phyloP scores from a whole-genome alignment of 768 basidiomycete genomes.

The Russula sp. region DNA sequence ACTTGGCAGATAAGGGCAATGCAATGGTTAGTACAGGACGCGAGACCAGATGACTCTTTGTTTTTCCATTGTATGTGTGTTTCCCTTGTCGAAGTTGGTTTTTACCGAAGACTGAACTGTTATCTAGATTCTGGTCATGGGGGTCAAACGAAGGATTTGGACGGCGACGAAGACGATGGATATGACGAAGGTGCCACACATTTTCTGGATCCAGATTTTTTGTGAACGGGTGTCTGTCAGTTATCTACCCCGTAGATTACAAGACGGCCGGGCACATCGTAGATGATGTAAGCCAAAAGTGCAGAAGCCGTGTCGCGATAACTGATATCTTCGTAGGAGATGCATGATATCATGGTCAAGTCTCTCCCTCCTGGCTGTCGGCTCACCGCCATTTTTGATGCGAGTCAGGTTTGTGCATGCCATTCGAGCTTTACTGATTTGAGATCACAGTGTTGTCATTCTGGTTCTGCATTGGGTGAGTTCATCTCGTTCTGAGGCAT shows the following conservation, averaged over 20 bases:
- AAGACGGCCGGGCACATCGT: slow-evolving; percentile 69
- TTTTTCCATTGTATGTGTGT: slow-evolving; percentile 45
- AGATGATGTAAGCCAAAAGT: slow-evolving; percentile 49
- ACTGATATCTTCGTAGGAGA: slow-evolving; percentile 28
- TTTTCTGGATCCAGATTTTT: background rate
- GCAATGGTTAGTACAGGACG: slow-evolving; percentile 52
- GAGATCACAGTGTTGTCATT: slow-evolving; percentile 39
- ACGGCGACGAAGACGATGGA: slow-evolving; percentile 78
- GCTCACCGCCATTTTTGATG: slow-evolving; percentile 55
- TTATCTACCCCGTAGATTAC: slow-evolving; percentile 88
- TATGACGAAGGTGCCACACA: slow-evolving; percentile 58
- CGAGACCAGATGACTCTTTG: slow-evolving; percentile 48
- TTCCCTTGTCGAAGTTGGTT: background rate
- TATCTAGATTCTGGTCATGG: slow-evolving; percentile 84
- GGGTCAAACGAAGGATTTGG: slow-evolving; percentile 74
- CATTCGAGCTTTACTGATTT: slow-evolving; percentile 15
- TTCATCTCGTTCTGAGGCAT: background rate
- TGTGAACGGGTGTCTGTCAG: slow-evolving; percentile 33
- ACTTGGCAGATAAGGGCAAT: slow-evolving; percentile 40
- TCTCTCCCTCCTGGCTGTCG: slow-evolving; percentile 62
- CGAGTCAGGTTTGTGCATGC: slow-evolving; percentile 28
- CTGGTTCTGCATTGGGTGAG: slow-evolving; percentile 41
- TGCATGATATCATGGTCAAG: slow-evolving; percentile 44
- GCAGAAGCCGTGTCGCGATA: background rate
- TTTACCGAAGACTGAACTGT: background rate